Base-by-base conservation (phyloP, 2,329 filamentous ascomycete species). In the Monilinia fructicola region DNA sequence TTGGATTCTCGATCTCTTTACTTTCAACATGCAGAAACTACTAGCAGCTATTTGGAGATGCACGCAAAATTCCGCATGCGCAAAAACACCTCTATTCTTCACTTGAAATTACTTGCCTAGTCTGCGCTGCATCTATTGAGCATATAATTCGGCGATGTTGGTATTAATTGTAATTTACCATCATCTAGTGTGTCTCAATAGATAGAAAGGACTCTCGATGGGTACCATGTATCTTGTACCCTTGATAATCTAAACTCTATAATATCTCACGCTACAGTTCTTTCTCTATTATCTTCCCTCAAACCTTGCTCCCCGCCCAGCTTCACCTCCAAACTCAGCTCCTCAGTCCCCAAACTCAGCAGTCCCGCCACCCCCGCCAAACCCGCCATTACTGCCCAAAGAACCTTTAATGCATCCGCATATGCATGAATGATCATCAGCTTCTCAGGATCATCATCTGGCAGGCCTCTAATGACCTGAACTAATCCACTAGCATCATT, bases 371-470 rank as follows among this genome's bases (percentile, higher is more conserved):
- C 73, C 0, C 74, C 82, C 2, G 79, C 78, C 23, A 87, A 76
- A 0, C 76, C 84, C 59, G 80, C 80, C 75, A 84, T 81, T 35
- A 84, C 80, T 35, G 81, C 80, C 81, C 83, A 86, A n/a, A 87
- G 80, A 44, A 82, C 80, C 67, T 79, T 79, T 69, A 86, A 71
- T 52, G 81, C 81, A 69, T 84, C 80, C 1, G 82, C 82, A 70
- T 86, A 87, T 10, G 81, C 81, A 31, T 18, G n/a, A 35, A 38
- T 38, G 7, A 55, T 55, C 35, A 35, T 23, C 35, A 21, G 4
- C 28, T 35, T 54, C 53, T 54, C 53, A 5, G 26, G 26, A 23
- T 50, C n/a, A 50, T 23, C n/a, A 0, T 35, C 53, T 31, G 53
- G 4, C 6, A 55, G 10, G 12, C n/a, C 11, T n/a, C 35, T 21